Percentiles rank a stretch among this genome's conserved stretches.
Evolutionary conservation across 129 eudicot genomes (phyloP).

Genomic region (Ambrosia artemisiifolia): DNA sequence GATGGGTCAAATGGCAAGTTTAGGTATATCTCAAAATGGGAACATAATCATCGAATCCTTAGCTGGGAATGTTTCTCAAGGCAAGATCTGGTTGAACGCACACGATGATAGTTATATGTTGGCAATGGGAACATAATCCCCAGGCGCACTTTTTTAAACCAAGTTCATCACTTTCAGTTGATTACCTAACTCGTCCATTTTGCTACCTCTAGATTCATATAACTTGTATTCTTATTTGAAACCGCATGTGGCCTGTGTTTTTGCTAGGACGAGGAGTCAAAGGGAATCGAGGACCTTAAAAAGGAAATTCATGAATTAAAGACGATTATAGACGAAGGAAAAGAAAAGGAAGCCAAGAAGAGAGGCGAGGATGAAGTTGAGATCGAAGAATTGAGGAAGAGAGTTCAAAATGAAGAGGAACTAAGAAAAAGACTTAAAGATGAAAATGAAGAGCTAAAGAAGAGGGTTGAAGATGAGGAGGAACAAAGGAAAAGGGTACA

Average conservation of each 20-base stretch:
- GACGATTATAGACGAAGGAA: conserved; percentile 10
- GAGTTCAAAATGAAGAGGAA: background rate
- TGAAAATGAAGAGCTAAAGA: background rate
- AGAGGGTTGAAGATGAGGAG: background rate
- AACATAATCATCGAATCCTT: no score
- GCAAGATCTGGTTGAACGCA: no score
- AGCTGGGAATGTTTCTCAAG: no score
- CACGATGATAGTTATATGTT: no score
- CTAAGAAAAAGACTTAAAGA: background rate
- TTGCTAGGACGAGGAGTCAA: conserved; percentile 36
- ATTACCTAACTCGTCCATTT: background rate
- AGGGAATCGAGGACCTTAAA: conserved; percentile 5
- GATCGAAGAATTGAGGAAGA: background rate
- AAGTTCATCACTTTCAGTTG: background rate
- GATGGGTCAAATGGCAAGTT: background rate
- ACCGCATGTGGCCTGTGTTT: conserved; percentile 15
- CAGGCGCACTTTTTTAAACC: no score
- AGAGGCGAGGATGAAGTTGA: conserved; percentile 1
- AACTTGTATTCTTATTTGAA: background rate
- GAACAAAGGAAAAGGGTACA: background rate
- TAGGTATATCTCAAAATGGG: background rate
- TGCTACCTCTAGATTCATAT: background rate
- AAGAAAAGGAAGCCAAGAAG: conserved; percentile 14
- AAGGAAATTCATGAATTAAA: conserved; percentile 29
- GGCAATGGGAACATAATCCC: no score